A percentile compares a stretch with the other conserved stretches of the same genome.
phyloP scores from a whole-genome alignment of 306 rosid genomes.

The Neltuma alba region DNA sequence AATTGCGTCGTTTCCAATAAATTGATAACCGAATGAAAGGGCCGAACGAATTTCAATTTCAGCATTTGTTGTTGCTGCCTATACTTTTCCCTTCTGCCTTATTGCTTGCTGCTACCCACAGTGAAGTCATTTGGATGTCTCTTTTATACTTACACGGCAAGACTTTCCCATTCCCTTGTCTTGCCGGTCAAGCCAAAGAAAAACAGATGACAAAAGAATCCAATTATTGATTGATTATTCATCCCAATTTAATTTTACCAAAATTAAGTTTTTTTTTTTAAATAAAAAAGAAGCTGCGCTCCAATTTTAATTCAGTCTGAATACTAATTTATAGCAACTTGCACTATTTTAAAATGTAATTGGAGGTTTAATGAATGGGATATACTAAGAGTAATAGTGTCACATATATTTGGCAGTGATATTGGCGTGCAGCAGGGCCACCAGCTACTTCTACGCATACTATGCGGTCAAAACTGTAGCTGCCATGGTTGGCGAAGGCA shows the following conservation, averaged over 20 bases:
- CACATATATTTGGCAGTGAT: slow-evolving; percentile 52
- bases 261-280: not conserved
- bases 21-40: not conserved
- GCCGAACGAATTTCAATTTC: not conserved
- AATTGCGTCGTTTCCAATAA: not conserved
- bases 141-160: not conserved
- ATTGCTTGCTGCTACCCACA: not conserved
- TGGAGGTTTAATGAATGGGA: not conserved
- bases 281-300: not conserved
- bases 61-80: not conserved
- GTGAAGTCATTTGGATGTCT: not conserved
- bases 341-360: too few relatives aligned
- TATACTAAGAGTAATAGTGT: not conserved
- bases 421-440: slow-evolving; percentile 67
- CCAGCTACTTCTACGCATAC: slow-evolving; percentile 69
- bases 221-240: too few relatives aligned
- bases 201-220: too few relatives aligned
- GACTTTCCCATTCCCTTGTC: not conserved
- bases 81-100: not conserved
- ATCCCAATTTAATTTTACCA: not conserved
- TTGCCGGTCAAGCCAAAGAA: not conserved
- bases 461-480: slow-evolving; percentile 61
- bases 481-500: slow-evolving; percentile 71
- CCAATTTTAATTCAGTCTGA: not conserved
- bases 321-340: too few relatives aligned